Conservation (phyloP, 2,329 filamentous ascomycete species). For the Sporothrix protearum region DNA sequence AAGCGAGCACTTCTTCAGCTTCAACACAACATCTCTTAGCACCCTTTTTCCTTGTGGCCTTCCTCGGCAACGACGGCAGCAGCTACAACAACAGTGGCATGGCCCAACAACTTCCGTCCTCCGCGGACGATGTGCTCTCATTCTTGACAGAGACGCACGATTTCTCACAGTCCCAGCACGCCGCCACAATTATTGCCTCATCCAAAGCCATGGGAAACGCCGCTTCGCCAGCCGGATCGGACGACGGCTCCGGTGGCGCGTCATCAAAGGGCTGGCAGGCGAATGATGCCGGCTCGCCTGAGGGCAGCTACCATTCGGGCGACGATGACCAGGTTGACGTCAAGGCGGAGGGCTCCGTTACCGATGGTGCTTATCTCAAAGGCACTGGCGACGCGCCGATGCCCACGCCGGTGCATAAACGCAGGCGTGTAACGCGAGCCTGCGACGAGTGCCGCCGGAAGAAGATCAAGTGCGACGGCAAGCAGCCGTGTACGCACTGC, state of each 20-base stretch:
- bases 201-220: slow-evolving; percentile 20
- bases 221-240: slow-evolving; percentile 24
- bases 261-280: slow-evolving; percentile 26
- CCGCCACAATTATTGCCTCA: neutral
- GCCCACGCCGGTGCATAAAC: slow-evolving; percentile 64
- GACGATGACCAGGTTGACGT: slow-evolving; percentile 21
- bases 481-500: slow-evolving; percentile 89
- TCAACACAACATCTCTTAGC: neutral
- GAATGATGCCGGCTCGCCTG: slow-evolving; percentile 17
- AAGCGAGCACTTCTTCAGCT: neutral
- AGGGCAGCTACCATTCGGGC: slow-evolving; percentile 17
- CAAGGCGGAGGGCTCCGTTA: slow-evolving; percentile 22
- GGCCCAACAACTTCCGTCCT: neutral
- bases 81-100: neutral
- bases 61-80: neutral
- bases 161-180: neutral
- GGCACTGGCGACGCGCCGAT: slow-evolving; percentile 36
- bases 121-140: neutral
- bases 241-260: slow-evolving; percentile 20
- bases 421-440: slow-evolving; percentile 72
- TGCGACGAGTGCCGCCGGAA: slow-evolving; percentile 81
- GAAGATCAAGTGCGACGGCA: slow-evolving; percentile 84
- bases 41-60: neutral
- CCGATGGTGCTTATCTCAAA: slow-evolving; percentile 9
- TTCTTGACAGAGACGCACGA: neutral